Evolutionary conservation across 176 grass and related monocot genomes (phyloP), one percentile per base, ranked within the genome.

Genomic region (Echinochloa phyllopogon): DNA sequence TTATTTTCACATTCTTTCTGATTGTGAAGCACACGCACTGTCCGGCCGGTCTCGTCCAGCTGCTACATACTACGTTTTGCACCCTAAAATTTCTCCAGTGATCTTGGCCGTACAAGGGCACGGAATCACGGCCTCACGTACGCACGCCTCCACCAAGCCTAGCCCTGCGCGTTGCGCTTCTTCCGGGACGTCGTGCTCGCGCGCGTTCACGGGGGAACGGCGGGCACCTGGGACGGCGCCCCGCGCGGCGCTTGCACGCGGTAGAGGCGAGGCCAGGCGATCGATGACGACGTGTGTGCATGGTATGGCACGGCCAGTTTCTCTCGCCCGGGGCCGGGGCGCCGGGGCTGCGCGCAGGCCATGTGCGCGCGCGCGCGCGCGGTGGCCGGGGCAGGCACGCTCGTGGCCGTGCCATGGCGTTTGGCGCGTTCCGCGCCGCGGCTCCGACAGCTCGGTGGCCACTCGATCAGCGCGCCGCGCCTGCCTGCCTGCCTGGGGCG

Each of bases 321-420:
- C 37, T 20, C 36, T 42, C 65, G 65, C 16, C 17, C 37, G 33
- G 63, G 6, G 39, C 17, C 14, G 62, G 62, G 62, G 16, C 1
- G 16, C 1, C 20, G 38, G 1, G 53, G 0, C 21, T 0, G 53
- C 21, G 57, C 21, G 20, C 65, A 23, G 42, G 40, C 65, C 38
- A 61, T 74, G 81, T 60, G 68, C 20, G 11, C 68, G 41, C 81
- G 53, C 83, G n/a, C n/a, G 40, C 23, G 41, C 81, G 53, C 83
- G 62, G 72, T 38, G 52, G 25, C 65, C 18, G 50, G 47, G 83
- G 64, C 84, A 65, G 75, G 75, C 16, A n/a, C n/a, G n/a, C n/a
- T n/a, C 37, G 71, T 72, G 10, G 21, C 33, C 65, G 74, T 61
- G 44, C 71, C 45, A 23, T 85, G 73, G 74, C 65, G 83, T 69